A percentile compares a stretch with the other conserved stretches of the same genome.
phyloP scores from a whole-genome alignment of 148 eudicot species.

The Limonium bicolor region DNA sequence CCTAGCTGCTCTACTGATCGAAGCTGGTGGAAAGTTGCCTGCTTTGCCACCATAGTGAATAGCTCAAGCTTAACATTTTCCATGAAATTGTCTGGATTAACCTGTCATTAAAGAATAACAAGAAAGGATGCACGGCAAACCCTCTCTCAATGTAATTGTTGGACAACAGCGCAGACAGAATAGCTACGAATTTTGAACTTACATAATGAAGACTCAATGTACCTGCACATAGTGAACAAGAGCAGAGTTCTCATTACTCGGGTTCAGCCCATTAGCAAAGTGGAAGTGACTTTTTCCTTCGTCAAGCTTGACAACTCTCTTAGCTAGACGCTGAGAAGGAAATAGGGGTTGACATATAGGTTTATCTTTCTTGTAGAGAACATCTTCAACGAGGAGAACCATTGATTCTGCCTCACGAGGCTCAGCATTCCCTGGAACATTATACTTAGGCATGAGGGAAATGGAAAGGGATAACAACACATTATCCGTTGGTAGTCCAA shows the following conservation, averaged over 20 bases:
- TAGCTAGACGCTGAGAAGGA: constrained; percentile 74
- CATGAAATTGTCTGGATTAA: constrained; percentile 69
- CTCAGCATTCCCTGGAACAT: constrained; percentile 57
- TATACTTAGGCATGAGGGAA: neutral
- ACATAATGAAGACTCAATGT: too few species aligned
- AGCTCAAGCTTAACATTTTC: constrained; percentile 82
- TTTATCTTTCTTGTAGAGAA: constrained; percentile 37
- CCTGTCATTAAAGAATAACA: too few species aligned
- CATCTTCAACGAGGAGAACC: constrained; percentile 52
- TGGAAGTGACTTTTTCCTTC: constrained; percentile 44
- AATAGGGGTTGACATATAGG: constrained; percentile 56
- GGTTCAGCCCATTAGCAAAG: constrained; percentile 69
- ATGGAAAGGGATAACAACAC: neutral
- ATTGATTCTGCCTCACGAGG: constrained; percentile 70
- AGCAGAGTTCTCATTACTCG: constrained; percentile 85
- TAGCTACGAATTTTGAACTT: too few species aligned
- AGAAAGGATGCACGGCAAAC: too few species aligned
- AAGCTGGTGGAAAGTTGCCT: constrained; percentile 88
- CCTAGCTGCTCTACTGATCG: constrained; percentile 99
- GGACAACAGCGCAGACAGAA: too few species aligned
- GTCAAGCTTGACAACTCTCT: constrained; percentile 70
- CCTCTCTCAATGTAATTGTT: too few species aligned
- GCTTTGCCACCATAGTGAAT: constrained; percentile 79
- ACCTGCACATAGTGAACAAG: constrained; percentile 96
- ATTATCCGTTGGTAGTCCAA: constrained; percentile 1